A percentile compares a stretch with the other conserved stretches of the same genome.
Conservation (phyloP, 805 yeast genomes). For the Candida germanica region DNA sequence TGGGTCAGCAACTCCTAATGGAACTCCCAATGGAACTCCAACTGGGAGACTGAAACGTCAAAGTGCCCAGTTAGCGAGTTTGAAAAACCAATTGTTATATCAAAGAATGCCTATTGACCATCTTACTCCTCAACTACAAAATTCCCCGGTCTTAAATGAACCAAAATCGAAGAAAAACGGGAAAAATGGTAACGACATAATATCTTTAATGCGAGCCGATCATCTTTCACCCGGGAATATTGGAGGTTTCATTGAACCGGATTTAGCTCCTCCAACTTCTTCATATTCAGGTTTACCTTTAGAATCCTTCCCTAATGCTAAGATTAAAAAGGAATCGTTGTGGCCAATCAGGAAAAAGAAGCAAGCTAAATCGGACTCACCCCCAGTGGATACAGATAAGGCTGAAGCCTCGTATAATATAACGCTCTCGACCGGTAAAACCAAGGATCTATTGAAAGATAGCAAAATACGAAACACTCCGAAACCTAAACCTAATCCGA, state of each 20-base stretch:
- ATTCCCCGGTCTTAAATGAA: constrained; percentile 8
- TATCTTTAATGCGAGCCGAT: not conserved
- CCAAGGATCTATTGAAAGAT: constrained; percentile 12
- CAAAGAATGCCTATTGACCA: constrained; percentile 2
- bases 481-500: constrained; percentile 7
- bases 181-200: not conserved
- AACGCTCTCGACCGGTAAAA: constrained; percentile 14
- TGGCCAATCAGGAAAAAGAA: constrained; percentile 38
- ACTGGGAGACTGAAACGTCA: constrained; percentile 7
- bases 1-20: not conserved
- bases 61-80: constrained; percentile 12
- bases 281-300: constrained; percentile 72
- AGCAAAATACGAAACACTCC: constrained; percentile 19
- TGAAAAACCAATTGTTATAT: constrained; percentile 11
- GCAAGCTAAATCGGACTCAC: not conserved
- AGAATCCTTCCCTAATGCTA: constrained; percentile 63
- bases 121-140: constrained; percentile 10
- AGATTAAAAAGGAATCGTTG: constrained; percentile 52
- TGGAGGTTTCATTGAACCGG: constrained; percentile 53
- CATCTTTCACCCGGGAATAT: not conserved
- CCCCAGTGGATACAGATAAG: not conserved
- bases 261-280: constrained; percentile 50
- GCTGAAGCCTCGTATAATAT: constrained; percentile 8
- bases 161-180: not conserved
- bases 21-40: not conserved